Evolutionary conservation across 495 filamentous ascomycete species (phyloP).

Genomic region (Echria macrotheca): DNA sequence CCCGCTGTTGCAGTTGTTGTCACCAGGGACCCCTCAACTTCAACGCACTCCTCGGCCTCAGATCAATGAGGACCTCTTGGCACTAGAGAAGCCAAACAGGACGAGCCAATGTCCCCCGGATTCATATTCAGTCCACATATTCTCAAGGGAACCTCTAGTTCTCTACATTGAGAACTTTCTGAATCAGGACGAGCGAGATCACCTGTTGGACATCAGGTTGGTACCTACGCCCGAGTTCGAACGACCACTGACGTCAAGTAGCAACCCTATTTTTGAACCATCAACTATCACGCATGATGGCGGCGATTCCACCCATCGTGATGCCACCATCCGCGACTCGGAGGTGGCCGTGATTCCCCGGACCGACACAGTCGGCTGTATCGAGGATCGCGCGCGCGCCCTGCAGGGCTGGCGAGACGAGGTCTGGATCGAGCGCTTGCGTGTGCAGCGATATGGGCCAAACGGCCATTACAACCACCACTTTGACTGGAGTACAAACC

Average conservation of each 20-base stretch:
- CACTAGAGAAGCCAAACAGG: constrained; percentile 30
- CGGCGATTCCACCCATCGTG: constrained; percentile 25
- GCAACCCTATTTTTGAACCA: constrained; percentile 37
- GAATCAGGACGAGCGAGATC: constrained; percentile 27
- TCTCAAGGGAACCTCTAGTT: constrained; percentile 38
- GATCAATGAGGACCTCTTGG: constrained; percentile 38
- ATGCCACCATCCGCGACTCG: constrained; percentile 38
- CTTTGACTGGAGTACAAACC: constrained; percentile 41
- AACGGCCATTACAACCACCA: constrained; percentile 41
- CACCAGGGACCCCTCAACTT: constrained; percentile 16
- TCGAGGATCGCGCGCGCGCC: constrained; percentile 36
- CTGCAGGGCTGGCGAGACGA: constrained; percentile 44
- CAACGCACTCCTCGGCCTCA: constrained; percentile 34
- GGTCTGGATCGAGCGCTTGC: constrained; percentile 40
- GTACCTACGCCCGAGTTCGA: background rate
- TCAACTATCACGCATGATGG: constrained; percentile 40
- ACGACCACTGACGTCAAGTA: constrained; percentile 1
- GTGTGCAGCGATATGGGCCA: constrained; percentile 37
- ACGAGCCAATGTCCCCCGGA: constrained; percentile 27
- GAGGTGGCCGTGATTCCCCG: constrained; percentile 44
- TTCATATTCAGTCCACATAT: constrained; percentile 36
- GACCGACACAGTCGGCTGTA: constrained; percentile 35
- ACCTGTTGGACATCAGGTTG: constrained; percentile 42
- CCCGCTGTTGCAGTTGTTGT: constrained; percentile 20
- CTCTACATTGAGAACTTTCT: constrained; percentile 44